Base-by-base conservation (phyloP, 371 early-diverging fungal species). In the Syncephalastrum sp. region DNA sequence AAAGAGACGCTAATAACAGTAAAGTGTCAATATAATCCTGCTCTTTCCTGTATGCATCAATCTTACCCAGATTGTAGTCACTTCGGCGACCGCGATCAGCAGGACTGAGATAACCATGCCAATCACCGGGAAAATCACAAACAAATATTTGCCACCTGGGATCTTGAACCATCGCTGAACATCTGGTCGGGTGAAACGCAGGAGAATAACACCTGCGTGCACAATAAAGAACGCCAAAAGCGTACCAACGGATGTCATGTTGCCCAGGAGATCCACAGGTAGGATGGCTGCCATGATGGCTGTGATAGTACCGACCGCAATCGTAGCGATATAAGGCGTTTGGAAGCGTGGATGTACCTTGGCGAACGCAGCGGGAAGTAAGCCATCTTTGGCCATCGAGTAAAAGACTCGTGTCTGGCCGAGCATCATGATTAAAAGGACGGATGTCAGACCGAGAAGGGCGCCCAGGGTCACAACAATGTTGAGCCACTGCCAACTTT, bases 331-430 rank as follows among this genome's bases (percentile, higher is more conserved):
- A 45, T 85, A 85, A 14, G 95, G 94, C 0, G 92, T 93, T 68
- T 83, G 72, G 72, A 78, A 83, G 1, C 65, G 56, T 16, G 82
- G 79, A 58, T 88, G 82, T n/a, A 92, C 66, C 25, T 80, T 81
- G 47, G 85, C 79, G 60, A 94, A 89, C 19, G 80, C 53, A 6
- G 74, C 53, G 4, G 94, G 94, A 13, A 94, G 72, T 25, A 94
- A 71, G 8, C 94, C 94, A 70, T 94, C 94, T 46, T 79, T 67
- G 19, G 94, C 90, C 94, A 96, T 94, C 24, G 91, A 72, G 54
- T 85, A 87, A 56, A 94, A 89, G 42, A 96, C 91, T 55, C 95
- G 91, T 3, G 96, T 87, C 72, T 95, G 94, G 17, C 83, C 91
- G 61, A 94, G 77, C 61, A 94, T 61, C 33, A 76, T 61, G 23